Conservation (phyloP, 2,329 filamentous ascomycete genomes). For the Botrytis fabae region DNA sequence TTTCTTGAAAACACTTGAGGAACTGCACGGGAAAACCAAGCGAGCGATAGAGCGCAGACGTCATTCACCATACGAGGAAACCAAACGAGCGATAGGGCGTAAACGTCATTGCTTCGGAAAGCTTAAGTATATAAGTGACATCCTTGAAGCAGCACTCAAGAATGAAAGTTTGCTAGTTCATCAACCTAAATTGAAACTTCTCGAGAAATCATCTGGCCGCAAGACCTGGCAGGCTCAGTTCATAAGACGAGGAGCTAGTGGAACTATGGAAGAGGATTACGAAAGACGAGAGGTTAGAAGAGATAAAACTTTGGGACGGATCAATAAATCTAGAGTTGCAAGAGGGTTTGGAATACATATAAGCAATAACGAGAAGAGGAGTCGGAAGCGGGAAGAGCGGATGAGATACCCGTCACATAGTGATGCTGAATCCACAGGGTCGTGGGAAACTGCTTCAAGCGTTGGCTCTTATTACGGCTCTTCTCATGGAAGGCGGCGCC, state of each 20-base stretch:
- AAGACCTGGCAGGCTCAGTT: background rate
- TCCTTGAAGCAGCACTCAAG: background rate
- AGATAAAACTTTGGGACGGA: background rate
- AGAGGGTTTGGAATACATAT: background rate
- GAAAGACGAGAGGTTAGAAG: background rate
- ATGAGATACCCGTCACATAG: background rate
- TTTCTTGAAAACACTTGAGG: background rate
- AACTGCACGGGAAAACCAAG: background rate
- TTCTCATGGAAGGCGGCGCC: background rate
- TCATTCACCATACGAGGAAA: background rate
- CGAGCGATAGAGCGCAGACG: no score
- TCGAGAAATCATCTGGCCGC: background rate
- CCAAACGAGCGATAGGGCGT: no score
- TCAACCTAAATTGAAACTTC: background rate
- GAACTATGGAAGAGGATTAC: background rate
- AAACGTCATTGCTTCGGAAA: background rate
- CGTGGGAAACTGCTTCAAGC: background rate
- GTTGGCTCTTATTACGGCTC: background rate
- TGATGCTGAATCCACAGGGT: background rate
- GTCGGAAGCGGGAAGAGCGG: background rate
- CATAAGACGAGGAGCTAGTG: background rate
- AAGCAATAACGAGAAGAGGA: background rate
- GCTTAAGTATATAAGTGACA: background rate
- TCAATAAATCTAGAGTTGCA: background rate
- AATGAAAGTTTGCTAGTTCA: background rate